Percentiles rank a stretch among this genome's conserved stretches.
These are phyloP conservation scores for Colletotrichum limetticola DNA, from an alignment of 2,329 filamentous ascomycete genomes.

Conservation along the genomic window DNA sequence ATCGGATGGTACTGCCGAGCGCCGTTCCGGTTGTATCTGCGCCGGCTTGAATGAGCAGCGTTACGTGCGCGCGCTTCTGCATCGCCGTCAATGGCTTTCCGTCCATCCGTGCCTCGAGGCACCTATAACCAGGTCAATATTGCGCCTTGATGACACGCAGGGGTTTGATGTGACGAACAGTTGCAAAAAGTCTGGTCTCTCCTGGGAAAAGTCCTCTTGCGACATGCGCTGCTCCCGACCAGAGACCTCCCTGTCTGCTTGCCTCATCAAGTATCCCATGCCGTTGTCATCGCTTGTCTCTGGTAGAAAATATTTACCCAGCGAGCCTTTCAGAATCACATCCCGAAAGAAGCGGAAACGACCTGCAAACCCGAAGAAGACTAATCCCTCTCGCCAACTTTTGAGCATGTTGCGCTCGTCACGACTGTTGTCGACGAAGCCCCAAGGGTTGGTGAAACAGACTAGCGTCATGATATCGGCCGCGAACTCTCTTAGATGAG, in stretches of 20 bases:
- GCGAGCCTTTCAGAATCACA: neutral
- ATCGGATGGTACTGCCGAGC: slow-evolving; percentile 23
- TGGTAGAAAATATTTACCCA: slow-evolving; percentile 9
- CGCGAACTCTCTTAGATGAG: slow-evolving; percentile 2
- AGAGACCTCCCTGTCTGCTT: slow-evolving; percentile 16
- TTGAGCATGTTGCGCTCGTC: slow-evolving; percentile 21
- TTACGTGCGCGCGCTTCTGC: slow-evolving; percentile 19
- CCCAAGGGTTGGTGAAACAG: slow-evolving; percentile 21
- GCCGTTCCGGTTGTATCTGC: slow-evolving; percentile 23
- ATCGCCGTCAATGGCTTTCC: slow-evolving; percentile 7
- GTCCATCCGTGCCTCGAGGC: slow-evolving; percentile 18
- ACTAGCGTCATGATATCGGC: slow-evolving; percentile 28
- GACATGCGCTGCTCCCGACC: slow-evolving; percentile 7
- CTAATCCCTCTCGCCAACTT: slow-evolving; percentile 16
- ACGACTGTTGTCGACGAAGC: slow-evolving; percentile 19
- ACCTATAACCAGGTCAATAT: neutral
- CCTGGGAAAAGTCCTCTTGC: slow-evolving; percentile 6
- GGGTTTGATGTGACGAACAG: neutral
- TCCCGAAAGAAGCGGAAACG: slow-evolving; percentile 22
- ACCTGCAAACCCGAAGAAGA: slow-evolving; percentile 11
- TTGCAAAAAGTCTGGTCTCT: slow-evolving; percentile 16
- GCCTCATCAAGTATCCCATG: slow-evolving; percentile 24
- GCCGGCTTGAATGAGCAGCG: slow-evolving; percentile 21
- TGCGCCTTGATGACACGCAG: neutral
- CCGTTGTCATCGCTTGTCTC: slow-evolving; percentile 9